phyloP scores from a whole-genome alignment of 2,329 filamentous ascomycete species.

The Diaporthe capsici region DNA sequence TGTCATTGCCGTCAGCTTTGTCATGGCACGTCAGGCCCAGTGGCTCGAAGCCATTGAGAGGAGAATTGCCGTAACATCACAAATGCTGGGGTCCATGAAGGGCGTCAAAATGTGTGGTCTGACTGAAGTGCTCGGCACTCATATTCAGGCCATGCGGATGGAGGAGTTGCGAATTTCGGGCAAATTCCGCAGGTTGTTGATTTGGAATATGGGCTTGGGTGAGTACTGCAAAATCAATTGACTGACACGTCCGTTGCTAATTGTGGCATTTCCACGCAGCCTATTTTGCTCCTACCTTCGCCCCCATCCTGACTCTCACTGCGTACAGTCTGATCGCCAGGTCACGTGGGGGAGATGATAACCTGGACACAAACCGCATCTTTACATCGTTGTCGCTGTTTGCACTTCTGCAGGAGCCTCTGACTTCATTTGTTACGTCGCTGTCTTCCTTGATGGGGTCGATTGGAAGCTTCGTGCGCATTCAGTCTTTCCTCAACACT shows the following conservation, averaged over 20 bases:
- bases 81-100: conserved; percentile 57
- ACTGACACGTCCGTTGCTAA: background rate
- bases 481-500: background rate
- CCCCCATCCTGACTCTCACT: conserved; percentile 16
- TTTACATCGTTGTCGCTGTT: background rate
- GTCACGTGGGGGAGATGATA: background rate
- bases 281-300: conserved; percentile 16
- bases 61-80: conserved; percentile 53
- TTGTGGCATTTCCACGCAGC: background rate
- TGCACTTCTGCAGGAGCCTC: conserved; percentile 20
- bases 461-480: conserved; percentile 15
- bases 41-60: conserved; percentile 58
- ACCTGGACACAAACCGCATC: conserved; percentile 11
- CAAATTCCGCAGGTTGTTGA: conserved; percentile 55
- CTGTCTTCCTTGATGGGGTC: conserved; percentile 12
- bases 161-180: conserved; percentile 51
- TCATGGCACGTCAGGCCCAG: conserved; percentile 50
- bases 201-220: conserved; percentile 23
- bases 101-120: conserved; percentile 57
- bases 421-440: conserved; percentile 9
- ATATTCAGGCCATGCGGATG: conserved; percentile 48
- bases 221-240: background rate
- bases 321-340: conserved; percentile 19
- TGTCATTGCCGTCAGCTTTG: conserved; percentile 53
- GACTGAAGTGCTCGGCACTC: conserved; percentile 2